These are phyloP conservation scores for Macadamia tetraphylla DNA, from an alignment of 164 flowering plant genomes.

Conservation along the genomic window DNA sequence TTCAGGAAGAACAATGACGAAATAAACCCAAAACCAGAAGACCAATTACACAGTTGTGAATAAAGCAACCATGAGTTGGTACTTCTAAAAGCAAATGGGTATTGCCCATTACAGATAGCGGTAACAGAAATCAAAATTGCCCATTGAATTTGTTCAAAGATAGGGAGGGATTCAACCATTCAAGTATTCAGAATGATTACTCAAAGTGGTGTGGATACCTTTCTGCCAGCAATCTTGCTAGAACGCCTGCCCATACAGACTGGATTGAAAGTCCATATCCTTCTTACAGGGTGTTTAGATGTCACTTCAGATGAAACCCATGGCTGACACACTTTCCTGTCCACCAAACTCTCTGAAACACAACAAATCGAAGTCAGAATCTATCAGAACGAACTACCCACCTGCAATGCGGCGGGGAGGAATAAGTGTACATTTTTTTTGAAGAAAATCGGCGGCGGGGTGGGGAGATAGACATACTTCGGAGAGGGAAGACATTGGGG, in stretches of 20 bases:
- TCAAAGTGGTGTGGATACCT: constrained; percentile 38
- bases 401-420: neutral
- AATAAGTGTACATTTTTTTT: neutral
- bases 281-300: constrained; percentile 28
- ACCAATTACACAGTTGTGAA: neutral
- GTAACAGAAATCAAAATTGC: too few relatives aligned
- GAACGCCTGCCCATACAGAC: constrained; percentile 95
- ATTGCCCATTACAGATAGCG: neutral
- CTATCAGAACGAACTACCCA: constrained; percentile 2
- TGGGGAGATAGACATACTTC: constrained; percentile 15
- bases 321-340: constrained; percentile 22
- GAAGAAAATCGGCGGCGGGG: neutral
- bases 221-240: constrained; percentile 85
- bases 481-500: constrained; percentile 21
- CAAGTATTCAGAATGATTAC: neutral
- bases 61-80: neutral
- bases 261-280: constrained; percentile 64
- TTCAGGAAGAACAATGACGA: too few relatives aligned
- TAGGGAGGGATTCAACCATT: neutral
- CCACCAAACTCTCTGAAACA: constrained; percentile 24
- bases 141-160: neutral
- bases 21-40: too few relatives aligned
- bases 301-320: constrained; percentile 16
- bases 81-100: neutral
- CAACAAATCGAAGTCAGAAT: neutral